Evolutionary conservation across 805 yeast genomes (phyloP).

Genomic region (Ogataea ramenticola): DNA sequence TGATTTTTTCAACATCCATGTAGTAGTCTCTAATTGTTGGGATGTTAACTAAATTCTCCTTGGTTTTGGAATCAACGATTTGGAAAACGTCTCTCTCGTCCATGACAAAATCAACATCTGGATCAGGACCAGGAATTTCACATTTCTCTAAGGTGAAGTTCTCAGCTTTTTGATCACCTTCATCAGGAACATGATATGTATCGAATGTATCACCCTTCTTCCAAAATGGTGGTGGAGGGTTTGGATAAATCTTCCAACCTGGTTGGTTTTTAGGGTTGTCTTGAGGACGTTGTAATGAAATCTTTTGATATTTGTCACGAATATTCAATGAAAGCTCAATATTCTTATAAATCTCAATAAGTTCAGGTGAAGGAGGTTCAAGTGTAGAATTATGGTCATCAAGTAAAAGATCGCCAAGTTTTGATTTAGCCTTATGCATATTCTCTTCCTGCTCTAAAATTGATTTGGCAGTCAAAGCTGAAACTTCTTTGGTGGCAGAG

Average conservation of each 20-base stretch:
- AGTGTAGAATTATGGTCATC: conserved; percentile 41
- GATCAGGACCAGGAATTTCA: conserved; percentile 44
- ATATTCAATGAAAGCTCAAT: conserved; percentile 61
- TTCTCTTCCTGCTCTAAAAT: not conserved
- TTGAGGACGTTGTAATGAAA: conserved; percentile 64
- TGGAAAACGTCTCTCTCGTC: conserved; percentile 69
- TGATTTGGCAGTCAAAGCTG: conserved; percentile 7
- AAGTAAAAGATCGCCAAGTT: conserved; percentile 38
- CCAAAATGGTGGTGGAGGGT: conserved; percentile 91
- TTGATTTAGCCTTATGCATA: conserved; percentile 23
- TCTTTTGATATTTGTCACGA: conserved; percentile 66
- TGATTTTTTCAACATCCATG: conserved; percentile 68
- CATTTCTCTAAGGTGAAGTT: conserved; percentile 55
- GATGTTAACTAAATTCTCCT: conserved; percentile 43
- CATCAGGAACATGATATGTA: conserved; percentile 9
- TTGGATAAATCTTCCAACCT: conserved; percentile 80
- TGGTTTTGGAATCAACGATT: conserved; percentile 18
- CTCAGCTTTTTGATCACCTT: conserved; percentile 29
- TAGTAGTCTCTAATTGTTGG: conserved; percentile 87
- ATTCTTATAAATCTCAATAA: conserved; percentile 54
- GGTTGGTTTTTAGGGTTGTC: conserved; percentile 80
- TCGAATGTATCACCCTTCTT: conserved; percentile 30
- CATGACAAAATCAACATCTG: conserved; percentile 31
- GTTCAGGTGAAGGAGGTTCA: conserved; percentile 61
- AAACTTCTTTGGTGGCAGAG: conserved; percentile 21